Base-by-base conservation (phyloP, 106 monocot species). In the Platanthera guangdongensis region DNA sequence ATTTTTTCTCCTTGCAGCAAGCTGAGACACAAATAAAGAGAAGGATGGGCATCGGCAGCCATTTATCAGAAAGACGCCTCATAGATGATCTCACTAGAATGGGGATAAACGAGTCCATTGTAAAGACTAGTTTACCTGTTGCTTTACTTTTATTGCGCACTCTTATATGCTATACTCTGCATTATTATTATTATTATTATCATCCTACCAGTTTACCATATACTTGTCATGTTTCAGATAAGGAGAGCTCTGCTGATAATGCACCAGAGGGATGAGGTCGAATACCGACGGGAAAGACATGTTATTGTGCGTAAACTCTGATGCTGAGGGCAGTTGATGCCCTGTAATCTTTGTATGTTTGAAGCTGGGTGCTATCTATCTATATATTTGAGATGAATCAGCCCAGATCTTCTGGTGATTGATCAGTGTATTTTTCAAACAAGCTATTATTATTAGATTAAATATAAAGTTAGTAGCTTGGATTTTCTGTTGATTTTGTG, bases 21-120 rank as follows among this genome's bases (percentile, higher is more conserved):
- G 96, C 96, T 12, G 96, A 86, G 64, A 50, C 87, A 30, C 87
- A 89, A 18, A 97, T 97, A 78, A 94, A 94, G 83, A 94, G 97
- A 83, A 93, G 93, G 75, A 91, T 97, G 93, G 97, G 97, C 22
- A 97, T 97, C 15, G 97, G 97, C 7, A 94, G 89, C 76, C 97
- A 88, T 52, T 85, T 97, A 16, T 97, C 97, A 16, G 94, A 93
- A 62, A 89, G 97, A 45, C 85, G 97, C 11, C 84, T 97, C 13
- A 85, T 97, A 11, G 91, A 93, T 83, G 91, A 97, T 47, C 85
- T 97, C 21, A 78, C 80, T 47, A 88, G 96, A 77, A 97, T 97
- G 96, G 96, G 96, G 53, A 73, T 97, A 86, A 97, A 91, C 25
- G 96, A 97, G 63, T 91, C 96, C 21, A 97, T 97, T 76, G 96